Conservation (phyloP, 1,139 yeast genomes). For the Candida smagusa region DNA sequence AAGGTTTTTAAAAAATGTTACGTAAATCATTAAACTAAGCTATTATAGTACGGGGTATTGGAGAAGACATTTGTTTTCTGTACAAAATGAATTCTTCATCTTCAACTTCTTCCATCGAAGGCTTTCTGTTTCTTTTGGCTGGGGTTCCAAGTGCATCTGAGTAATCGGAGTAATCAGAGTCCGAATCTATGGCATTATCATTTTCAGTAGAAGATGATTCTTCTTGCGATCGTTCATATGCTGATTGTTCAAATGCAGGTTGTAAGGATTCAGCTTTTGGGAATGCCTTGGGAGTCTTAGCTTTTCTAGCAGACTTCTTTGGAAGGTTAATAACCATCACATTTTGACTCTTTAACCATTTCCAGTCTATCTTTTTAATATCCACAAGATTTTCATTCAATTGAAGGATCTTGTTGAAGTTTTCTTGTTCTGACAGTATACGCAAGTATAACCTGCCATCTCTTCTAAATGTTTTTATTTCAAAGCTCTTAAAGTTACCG, state of each 20-base stretch:
- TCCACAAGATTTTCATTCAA: conserved; percentile 34
- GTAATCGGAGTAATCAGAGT: conserved; percentile 2
- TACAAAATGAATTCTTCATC: conserved; percentile 14
- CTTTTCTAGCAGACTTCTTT: conserved; percentile 15
- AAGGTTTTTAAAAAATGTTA: too few species aligned
- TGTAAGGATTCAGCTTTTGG: conserved; percentile 3
- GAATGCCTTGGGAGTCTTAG: conserved; percentile 2
- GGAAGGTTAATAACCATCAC: conserved; percentile 42
- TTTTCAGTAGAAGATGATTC: not conserved
- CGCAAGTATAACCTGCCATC: conserved; percentile 6
- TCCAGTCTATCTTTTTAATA: conserved; percentile 35
- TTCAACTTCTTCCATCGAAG: conserved; percentile 15
- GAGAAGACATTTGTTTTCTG: conserved; percentile 8
- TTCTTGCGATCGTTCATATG: not conserved
- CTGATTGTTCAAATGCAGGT: not conserved
- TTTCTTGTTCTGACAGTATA: conserved; percentile 26
- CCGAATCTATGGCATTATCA: not conserved
- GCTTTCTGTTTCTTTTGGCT: conserved; percentile 4
- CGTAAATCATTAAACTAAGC: conserved; percentile 1
- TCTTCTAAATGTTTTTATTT: conserved; percentile 32
- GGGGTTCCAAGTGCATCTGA: not conserved
- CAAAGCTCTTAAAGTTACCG: conserved; percentile 39
- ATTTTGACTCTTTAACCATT: conserved; percentile 28
- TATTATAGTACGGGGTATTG: conserved; percentile 8
- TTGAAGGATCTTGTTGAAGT: conserved; percentile 32